Conservation (phyloP, 495 filamentous ascomycete species). For the Podospora sp. region DNA sequence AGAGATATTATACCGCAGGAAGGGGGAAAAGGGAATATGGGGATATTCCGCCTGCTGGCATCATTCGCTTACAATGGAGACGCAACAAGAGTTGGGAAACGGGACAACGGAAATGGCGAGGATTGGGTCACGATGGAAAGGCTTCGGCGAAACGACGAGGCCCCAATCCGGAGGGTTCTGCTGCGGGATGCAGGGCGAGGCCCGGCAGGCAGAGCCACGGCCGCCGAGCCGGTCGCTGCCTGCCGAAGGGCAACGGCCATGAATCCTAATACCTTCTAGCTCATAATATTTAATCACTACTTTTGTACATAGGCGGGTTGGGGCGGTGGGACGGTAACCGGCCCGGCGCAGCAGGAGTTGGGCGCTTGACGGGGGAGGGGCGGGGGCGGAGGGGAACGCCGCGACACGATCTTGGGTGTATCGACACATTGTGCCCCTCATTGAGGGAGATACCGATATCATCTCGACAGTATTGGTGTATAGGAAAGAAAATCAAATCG, state of each 20-base stretch:
- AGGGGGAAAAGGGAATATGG: slow-evolving; percentile 24
- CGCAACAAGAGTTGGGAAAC: neutral
- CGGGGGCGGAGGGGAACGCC: slow-evolving; percentile 9
- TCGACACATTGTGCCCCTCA: slow-evolving; percentile 3
- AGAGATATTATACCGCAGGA: slow-evolving; percentile 30
- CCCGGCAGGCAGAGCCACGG: slow-evolving; percentile 1
- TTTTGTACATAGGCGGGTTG: slow-evolving; percentile 33
- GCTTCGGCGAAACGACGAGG: slow-evolving; percentile 1
- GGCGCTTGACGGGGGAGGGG: slow-evolving; percentile 1
- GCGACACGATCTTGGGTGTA: neutral
- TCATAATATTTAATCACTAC: slow-evolving; percentile 38
- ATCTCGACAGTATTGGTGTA: slow-evolving; percentile 15
- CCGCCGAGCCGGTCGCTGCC: slow-evolving; percentile 10
- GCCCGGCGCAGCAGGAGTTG: neutral
- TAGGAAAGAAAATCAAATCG: slow-evolving; percentile 25
- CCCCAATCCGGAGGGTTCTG: neutral
- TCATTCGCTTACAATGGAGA: slow-evolving; percentile 34
- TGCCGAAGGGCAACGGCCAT: slow-evolving; percentile 14
- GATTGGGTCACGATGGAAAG: neutral
- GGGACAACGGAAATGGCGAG: slow-evolving; percentile 7
- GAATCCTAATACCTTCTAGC: slow-evolving; percentile 31
- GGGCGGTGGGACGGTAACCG: neutral
- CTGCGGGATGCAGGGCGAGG: slow-evolving; percentile 5
- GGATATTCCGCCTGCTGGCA: slow-evolving; percentile 37
- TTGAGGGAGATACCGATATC: slow-evolving; percentile 4